Base-by-base conservation (phyloP, 2,329 filamentous ascomycete genomes). In the Penicillium aurantiogriseum region DNA sequence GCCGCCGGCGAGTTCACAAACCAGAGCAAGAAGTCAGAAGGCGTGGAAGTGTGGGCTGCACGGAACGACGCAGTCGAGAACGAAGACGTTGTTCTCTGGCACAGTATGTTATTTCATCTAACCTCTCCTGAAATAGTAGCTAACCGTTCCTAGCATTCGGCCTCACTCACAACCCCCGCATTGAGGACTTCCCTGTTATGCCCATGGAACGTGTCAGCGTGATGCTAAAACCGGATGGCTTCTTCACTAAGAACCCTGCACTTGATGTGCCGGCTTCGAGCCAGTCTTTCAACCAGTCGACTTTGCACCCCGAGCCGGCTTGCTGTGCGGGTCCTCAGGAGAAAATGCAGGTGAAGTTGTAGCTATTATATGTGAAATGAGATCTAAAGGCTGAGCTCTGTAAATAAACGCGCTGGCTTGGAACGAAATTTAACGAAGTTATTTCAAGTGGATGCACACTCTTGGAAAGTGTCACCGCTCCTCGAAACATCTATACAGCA, bases 111-210 rank as follows among this genome's bases (percentile, higher is more conserved):
- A 23, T 21, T 25, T 15, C 13, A 15, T 21, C 9, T n/a, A 23
- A n/a, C 25, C 3, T 11, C 25, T 9, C 1, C 3, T 23, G 3
- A 9, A 42, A 43, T 33, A 21, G 8, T 44, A 35, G 40, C 63
- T 65, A 19, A 61, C 54, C 19, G 40, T 38, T 42, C n/a, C 9
- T 39, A 74, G 70, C 71, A 19, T 78, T 79, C 61, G 79, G 85
- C 10, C 81, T 87, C 23, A 88, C 87, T 33, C 86, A 88, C 60
- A 83, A 87, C 39, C 84, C 85, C 0, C 76, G 85, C 2, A 78
- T 84, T 27, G 86, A 88, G 65, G 86, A 88, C 65, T 88, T 87
- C 73, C 85, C 85, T 0, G 83, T 88, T 29, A 88, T 88, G 86
- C 86, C 85, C 0, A 79, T 80, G 61, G 86, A 88, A 66, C 71